These are phyloP conservation scores for Phragmites australis DNA, from an alignment of 176 grass and related monocot species.

Conservation along the genomic window DNA sequence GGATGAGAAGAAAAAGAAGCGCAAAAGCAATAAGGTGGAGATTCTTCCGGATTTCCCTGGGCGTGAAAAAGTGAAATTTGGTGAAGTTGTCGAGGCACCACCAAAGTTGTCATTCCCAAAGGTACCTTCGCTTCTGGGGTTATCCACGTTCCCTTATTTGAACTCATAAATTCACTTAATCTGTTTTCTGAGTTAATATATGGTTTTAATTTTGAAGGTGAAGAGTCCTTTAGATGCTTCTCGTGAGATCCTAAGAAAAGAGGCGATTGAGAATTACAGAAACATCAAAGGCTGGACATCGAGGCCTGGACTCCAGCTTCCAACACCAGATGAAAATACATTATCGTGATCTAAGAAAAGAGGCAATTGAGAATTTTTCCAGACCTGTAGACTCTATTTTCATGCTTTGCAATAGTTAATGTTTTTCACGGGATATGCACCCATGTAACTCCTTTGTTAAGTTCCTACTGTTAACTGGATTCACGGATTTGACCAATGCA, in stretches of 20 bases:
- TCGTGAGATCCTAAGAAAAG: conserved; percentile 69
- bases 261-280: conserved; percentile 79
- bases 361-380: background rate
- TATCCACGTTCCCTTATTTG: background rate
- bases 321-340: conserved; percentile 48
- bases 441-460: background rate
- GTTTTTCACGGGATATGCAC: background rate
- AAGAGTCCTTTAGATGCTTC: conserved; percentile 66
- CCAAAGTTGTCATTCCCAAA: conserved; percentile 79
- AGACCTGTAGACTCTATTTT: background rate
- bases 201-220: conserved; percentile 38
- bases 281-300: conserved; percentile 78
- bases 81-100: conserved; percentile 84
- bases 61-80: conserved; percentile 78
- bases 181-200: conserved; percentile 12
- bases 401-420: background rate
- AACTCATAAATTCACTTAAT: background rate
- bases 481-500: background rate
- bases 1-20: conserved; percentile 92
- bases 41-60: conserved; percentile 63
- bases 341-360: conserved; percentile 31
- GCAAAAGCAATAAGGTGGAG: conserved; percentile 53
- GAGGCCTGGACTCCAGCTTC: conserved; percentile 82
- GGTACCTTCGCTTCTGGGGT: conserved; percentile 56
- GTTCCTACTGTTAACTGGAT: background rate